A percentile compares a stretch with the other conserved stretches of the same genome.
Conservation (phyloP, 768 basidiomycete genomes). For the Mycena sanguinolenta region DNA sequence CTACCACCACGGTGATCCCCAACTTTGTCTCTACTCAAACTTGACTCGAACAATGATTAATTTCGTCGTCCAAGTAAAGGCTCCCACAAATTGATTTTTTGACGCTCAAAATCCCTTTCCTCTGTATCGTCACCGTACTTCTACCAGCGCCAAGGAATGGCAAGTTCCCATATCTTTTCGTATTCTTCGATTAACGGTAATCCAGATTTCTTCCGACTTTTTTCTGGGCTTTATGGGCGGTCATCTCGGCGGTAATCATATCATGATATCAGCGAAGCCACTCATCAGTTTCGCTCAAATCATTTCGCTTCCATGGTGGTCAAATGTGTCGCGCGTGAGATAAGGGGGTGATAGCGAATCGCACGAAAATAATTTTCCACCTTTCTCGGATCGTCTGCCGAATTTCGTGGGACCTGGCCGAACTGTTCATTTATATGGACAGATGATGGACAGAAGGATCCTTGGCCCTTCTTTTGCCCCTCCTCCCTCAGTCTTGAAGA, state of each 20-base stretch:
- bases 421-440: slow-evolving; percentile 8
- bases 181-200: not conserved
- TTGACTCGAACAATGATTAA: no score
- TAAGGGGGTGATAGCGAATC: not conserved
- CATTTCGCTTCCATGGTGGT: not conserved
- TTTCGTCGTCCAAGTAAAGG: no score
- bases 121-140: no score
- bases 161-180: no score
- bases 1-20: no score
- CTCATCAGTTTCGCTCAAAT: slow-evolving; percentile 9
- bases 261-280: slow-evolving; percentile 21
- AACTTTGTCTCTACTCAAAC: no score
- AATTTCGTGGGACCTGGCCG: not conserved
- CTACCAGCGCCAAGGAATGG: no score
- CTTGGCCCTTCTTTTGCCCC: slow-evolving; percentile 6
- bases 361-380: slow-evolving; percentile 1
- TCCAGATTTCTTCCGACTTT: no score
- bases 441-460: not conserved
- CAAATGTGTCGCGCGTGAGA: slow-evolving; percentile 1
- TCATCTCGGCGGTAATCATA: not conserved
- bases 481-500: slow-evolving; percentile 28
- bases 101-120: no score
- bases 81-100: no score
- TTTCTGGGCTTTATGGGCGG: no score
- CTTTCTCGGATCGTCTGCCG: slow-evolving; percentile 10